Percentiles rank a stretch among this genome's conserved stretches.
Conservation (phyloP, 2,329 filamentous ascomycete species). For the Stagonosporopsis vannaccii region DNA sequence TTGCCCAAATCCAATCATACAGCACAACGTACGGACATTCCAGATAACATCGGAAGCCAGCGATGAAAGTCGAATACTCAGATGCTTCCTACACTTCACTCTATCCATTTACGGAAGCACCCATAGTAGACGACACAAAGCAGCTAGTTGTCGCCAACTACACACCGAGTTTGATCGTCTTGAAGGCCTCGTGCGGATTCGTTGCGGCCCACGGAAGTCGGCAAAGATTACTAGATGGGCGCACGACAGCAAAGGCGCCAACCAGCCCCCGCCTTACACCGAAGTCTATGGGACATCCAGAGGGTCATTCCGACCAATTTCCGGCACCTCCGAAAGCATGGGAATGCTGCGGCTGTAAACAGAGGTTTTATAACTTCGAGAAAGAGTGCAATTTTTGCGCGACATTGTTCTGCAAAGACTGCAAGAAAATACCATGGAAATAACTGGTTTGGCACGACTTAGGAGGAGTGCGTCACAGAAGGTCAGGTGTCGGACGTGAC, state of each 20-base stretch:
- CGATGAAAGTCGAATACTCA: conserved; percentile 2
- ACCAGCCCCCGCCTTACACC: neutral
- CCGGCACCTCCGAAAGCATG: conserved; percentile 15
- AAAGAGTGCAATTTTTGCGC: conserved; percentile 16
- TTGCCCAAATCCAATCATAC: neutral
- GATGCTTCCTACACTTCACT: neutral
- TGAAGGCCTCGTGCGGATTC: neutral
- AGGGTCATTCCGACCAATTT: conserved; percentile 10
- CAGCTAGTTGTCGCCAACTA: neutral
- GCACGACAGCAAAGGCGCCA: neutral
- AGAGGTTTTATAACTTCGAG: conserved; percentile 15
- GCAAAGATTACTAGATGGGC: neutral
- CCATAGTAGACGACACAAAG: neutral
- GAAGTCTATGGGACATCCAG: conserved; percentile 1
- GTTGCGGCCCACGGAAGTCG: neutral
- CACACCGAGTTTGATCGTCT: neutral
- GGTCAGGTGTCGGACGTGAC: neutral
- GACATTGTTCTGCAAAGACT: conserved; percentile 14
- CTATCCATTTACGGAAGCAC: neutral
- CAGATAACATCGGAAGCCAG: neutral
- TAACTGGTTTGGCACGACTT: neutral
- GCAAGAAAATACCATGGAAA: conserved; percentile 16
- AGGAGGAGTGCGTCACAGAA: neutral
- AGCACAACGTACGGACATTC: neutral
- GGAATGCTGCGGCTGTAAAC: conserved; percentile 17